Percentiles rank a stretch among this genome's conserved stretches.
Conservation (phyloP, 208 protist genomes). For the Trypanosoma scelopori region DNA sequence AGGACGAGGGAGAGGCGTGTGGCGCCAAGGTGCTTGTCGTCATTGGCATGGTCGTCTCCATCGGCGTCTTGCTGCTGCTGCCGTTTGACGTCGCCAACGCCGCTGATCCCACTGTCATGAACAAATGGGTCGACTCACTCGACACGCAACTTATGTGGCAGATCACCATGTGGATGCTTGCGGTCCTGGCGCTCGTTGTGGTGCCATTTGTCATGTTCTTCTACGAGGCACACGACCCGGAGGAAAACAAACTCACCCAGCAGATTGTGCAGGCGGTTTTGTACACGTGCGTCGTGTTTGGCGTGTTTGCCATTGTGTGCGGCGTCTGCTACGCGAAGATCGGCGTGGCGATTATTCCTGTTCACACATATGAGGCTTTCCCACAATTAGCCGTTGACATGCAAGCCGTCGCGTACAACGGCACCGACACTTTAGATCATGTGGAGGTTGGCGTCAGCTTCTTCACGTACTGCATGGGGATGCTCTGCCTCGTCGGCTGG, state of each 20-base stretch:
- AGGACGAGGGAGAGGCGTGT: slow-evolving; percentile 55
- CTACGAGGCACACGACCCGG: slow-evolving; percentile 92
- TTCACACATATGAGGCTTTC: slow-evolving; percentile 36
- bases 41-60: slow-evolving; percentile 63
- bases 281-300: slow-evolving; percentile 45
- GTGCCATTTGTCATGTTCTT: slow-evolving; percentile 93
- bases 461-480: slow-evolving; percentile 81
- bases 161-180: slow-evolving; percentile 81
- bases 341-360: slow-evolving; percentile 45
- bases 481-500: slow-evolving; percentile 85
- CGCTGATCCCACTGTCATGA: slow-evolving; percentile 53
- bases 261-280: slow-evolving; percentile 40
- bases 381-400: slow-evolving; percentile 35
- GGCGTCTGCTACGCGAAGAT: slow-evolving; percentile 53
- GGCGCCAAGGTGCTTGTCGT: slow-evolving; percentile 70
- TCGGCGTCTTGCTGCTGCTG: slow-evolving; percentile 53
- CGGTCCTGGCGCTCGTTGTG: slow-evolving; percentile 68
- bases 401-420: slow-evolving; percentile 18
- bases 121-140: slow-evolving; percentile 64
- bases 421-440: slow-evolving; percentile 17
- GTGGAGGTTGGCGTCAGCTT: slow-evolving; percentile 54
- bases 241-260: slow-evolving; percentile 50
- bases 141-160: slow-evolving; percentile 88
- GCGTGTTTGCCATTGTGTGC: slow-evolving; percentile 56
- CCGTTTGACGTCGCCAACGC: slow-evolving; percentile 82